Evolutionary conservation across 2,329 filamentous ascomycete species (phyloP), one percentile per base, ranked within the genome.

Genomic region (Alternaria viburni): DNA sequence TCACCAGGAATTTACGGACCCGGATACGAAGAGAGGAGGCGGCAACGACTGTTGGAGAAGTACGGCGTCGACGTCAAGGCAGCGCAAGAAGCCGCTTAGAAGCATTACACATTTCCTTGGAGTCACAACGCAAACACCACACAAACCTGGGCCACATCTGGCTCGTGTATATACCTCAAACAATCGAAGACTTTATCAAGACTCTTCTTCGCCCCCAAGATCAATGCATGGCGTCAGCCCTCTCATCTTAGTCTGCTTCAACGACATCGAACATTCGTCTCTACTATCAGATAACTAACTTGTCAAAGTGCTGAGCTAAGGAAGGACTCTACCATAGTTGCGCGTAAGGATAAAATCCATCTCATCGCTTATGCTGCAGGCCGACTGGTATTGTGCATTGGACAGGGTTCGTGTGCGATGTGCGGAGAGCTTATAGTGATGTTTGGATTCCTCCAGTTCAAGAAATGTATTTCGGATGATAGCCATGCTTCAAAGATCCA

Each of bases 21-120:
- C 15, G 93, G 93, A 55, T 97, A 96, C 78, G 91, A 92, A 72
- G 92, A 97, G 85, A 87, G 94, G 80, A 89, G 94, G 80, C 88
- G 89, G 70, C 86, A 93, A 83, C 87, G 92, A 73, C 86, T 97
- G 80, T 90, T 92, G 87, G 90, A 93, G 82, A 92, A 90, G 81
- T 97, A 97, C 76, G 93, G 93, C 62, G 88, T 96, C 75, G 93
- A 97, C 69, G 89, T 97, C 36, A 74, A 73, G 69, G 74, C 71
- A 51, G 73, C 72, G 44, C 71, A 77, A 57, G 69, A 74, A 66
- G 64, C 62, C 32, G 61, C 46, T 52, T 67, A 65, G 60, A 68
- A 41, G 41, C 64, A 61, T 28, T 15, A 66, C 55, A 54, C 51
- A 17, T 52, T 74, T 71, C 66, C 62, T 69, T 70, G 61, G 47